Percentiles rank a stretch among this genome's conserved stretches.
Evolutionary conservation across 2,329 filamentous ascomycete genomes (phyloP).

Genomic region (Fusarium nisikadoi): DNA sequence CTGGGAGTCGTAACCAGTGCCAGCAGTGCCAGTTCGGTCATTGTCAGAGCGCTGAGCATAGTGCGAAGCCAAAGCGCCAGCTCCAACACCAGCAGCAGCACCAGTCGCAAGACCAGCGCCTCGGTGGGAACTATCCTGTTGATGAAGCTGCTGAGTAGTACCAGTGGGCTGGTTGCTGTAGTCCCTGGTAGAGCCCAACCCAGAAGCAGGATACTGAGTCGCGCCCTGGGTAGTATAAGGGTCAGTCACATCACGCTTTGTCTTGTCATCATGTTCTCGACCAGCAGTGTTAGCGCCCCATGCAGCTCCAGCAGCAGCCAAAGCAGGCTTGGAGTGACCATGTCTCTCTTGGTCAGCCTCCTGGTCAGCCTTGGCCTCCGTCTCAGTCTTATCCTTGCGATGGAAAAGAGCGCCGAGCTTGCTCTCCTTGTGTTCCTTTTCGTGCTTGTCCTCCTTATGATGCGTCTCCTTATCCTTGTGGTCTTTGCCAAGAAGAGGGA

Average conservation of each 20-base stretch:
- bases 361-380: not conserved
- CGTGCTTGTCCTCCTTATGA: constrained; percentile 20
- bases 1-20: not conserved
- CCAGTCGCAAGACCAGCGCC: not conserved
- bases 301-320: constrained; percentile 27
- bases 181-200: not conserved
- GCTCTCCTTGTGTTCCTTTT: constrained; percentile 12
- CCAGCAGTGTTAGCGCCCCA: constrained; percentile 24
- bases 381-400: constrained; percentile 14
- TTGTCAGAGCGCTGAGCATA: not conserved
- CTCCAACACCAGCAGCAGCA: constrained; percentile 8
- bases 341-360: constrained; percentile 3
- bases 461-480: constrained; percentile 11
- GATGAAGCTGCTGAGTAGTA: not conserved
- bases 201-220: constrained; percentile 5
- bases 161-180: not conserved
- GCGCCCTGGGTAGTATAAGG: not conserved
- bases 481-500: constrained; percentile 21
- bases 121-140: not conserved
- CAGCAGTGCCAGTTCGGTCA: not conserved
- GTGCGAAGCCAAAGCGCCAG: constrained; percentile 9
- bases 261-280: constrained; percentile 4
- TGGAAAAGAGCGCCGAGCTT: constrained; percentile 25
- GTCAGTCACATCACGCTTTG: not conserved
- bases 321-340: constrained; percentile 17